These are phyloP conservation scores for Noccaea caerulescens DNA, from an alignment of 345 rosid genomes.

Conservation along the genomic window DNA sequence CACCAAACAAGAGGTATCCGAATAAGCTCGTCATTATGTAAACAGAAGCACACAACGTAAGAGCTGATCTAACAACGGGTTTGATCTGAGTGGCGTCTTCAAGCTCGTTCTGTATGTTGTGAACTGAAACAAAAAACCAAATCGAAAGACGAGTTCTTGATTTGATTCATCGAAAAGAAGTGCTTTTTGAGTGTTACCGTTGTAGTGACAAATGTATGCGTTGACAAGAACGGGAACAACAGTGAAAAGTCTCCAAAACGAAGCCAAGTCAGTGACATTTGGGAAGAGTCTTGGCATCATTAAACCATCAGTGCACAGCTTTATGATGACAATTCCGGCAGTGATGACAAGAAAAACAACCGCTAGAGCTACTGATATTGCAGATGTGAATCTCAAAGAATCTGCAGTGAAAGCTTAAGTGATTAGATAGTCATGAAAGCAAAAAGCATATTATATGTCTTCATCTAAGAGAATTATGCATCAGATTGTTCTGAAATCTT, in stretches of 20 bases:
- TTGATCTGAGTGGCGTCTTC: slow-evolving; percentile 67
- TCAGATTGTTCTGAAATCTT: no score
- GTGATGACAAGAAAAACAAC: slow-evolving; percentile 78
- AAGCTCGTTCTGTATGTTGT: slow-evolving; percentile 87
- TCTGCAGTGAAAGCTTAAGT: slow-evolving; percentile 52
- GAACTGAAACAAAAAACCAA: slow-evolving; percentile 57
- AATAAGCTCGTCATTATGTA: slow-evolving; percentile 80
- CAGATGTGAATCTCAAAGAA: slow-evolving; percentile 89
- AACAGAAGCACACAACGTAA: slow-evolving; percentile 70
- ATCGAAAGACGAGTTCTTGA: not conserved
- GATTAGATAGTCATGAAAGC: not conserved
- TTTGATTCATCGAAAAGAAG: not conserved
- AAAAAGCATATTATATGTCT: no score
- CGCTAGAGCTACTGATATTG: slow-evolving; percentile 80
- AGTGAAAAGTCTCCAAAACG: slow-evolving; percentile 84
- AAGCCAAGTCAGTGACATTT: slow-evolving; percentile 64
- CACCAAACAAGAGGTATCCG: slow-evolving; percentile 91
- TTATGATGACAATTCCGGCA: slow-evolving; percentile 67
- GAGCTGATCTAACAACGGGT: slow-evolving; percentile 73
- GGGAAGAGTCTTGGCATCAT: slow-evolving; percentile 86
- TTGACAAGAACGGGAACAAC: slow-evolving; percentile 90
- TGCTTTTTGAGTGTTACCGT: slow-evolving; percentile 52
- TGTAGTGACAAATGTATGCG: slow-evolving; percentile 86
- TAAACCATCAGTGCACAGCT: slow-evolving; percentile 63
- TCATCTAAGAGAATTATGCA: no score